Base-by-base conservation (phyloP, 2,329 filamentous ascomycete genomes). In the Epicoccum nigrum region DNA sequence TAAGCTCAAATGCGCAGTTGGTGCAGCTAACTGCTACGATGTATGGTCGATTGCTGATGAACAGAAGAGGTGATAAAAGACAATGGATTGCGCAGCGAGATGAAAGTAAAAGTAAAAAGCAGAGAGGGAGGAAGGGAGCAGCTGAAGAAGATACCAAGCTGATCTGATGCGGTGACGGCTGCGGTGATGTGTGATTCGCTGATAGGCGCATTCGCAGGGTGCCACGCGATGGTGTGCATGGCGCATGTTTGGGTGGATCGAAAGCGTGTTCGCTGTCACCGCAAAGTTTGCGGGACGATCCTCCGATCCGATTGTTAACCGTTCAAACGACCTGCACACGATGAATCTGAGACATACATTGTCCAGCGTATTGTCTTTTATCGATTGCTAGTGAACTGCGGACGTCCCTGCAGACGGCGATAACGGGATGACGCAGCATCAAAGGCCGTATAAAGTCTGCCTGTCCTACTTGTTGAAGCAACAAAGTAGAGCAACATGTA, bases 151-250 rank as follows among this genome's bases (percentile, higher is more conserved):
- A 15, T 39, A 11, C 30, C 31, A 8, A 51, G 32, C 37, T 42
- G 30, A 33, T 37, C 37, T 21, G 42, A 51, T 35, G 48, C 48
- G 48, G 48, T 51, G 42, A 45, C 48, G 37, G 42, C 1, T 15
- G 43, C 43, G 23, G 19, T 46, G 49, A 46, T 51, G 49, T 51
- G 43, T 51, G 49, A 51, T 51, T 51, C 27, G 49, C 39, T 46
- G 49, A 51, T 51, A 51, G 49, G 49, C 25, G 12, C 40, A 15
- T 28, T 51, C 40, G 47, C 47, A 42, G 49, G 49, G 42, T 23
- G 17, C 15, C 16, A 17, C 27, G 21, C 41, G 23, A 25, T 39
- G 23, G 12, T 20, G 17, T 20, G 34, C 31, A 45, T 45, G 42
- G 37, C 42, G 33, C 13, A 34, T 13, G n/a, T 21, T 33, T 28